Evolutionary conservation across 192 early-diverging fungal genomes (phyloP).

Genomic region (Paraglomus brasilianum): DNA sequence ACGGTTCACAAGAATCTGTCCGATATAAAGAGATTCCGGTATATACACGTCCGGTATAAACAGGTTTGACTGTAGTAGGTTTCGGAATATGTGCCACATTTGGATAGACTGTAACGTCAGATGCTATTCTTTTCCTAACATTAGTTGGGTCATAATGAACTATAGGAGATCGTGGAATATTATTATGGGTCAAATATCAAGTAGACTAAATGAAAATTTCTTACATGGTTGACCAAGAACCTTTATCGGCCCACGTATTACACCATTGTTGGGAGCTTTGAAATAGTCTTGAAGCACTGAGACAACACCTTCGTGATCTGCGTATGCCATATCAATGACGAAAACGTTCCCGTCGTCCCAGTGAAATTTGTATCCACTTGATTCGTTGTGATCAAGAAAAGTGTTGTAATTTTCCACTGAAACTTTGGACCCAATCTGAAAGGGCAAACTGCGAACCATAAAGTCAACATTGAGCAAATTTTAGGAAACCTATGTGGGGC

Average conservation of each 20-base stretch:
- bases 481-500: conserved; percentile 21
- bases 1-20: no score
- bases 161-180: no score
- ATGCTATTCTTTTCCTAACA: no score
- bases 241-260: neutral
- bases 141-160: no score
- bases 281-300: conserved; percentile 13
- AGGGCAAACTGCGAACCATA: conserved; percentile 20
- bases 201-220: conserved; percentile 13
- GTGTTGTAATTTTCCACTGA: conserved; percentile 17
- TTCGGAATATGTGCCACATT: no score
- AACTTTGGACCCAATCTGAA: conserved; percentile 18
- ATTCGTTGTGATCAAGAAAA: conserved; percentile 24
- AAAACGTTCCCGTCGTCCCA: conserved; percentile 13
- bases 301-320: neutral
- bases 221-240: conserved; percentile 22
- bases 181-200: conserved; percentile 11
- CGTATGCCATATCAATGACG: conserved; percentile 20
- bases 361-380: conserved; percentile 20
- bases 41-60: no score
- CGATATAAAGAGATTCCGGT: no score
- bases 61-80: no score
- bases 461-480: conserved; percentile 15
- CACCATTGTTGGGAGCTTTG: conserved; percentile 15
- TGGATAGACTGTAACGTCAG: no score